These are phyloP conservation scores for Xanthoceras sorbifolium DNA, from an alignment of 345 rosid species.

Conservation along the genomic window DNA sequence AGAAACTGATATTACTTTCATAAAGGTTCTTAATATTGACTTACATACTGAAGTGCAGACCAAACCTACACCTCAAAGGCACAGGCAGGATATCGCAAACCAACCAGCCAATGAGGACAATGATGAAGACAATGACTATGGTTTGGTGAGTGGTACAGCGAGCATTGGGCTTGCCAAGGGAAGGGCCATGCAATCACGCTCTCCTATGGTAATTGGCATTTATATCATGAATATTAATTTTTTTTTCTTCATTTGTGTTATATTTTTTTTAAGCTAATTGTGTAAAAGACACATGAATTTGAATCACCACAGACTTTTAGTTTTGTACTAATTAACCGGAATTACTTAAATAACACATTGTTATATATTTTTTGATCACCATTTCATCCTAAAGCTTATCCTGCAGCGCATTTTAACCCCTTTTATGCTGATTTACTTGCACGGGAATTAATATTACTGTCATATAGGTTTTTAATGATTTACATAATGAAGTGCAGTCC, in stretches of 20 bases:
- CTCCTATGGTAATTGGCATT: conserved; percentile 43
- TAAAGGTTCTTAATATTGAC: neutral
- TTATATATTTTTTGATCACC: neutral
- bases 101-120: conserved; percentile 37
- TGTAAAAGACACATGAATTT: neutral
- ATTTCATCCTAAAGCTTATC: neutral
- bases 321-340: neutral
- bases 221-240: neutral
- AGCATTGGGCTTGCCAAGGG: conserved; percentile 45
- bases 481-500: conserved; percentile 27
- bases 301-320: neutral
- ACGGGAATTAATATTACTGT: neutral
- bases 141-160: conserved; percentile 27
- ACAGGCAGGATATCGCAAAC: conserved; percentile 15
- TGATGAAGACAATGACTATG: conserved; percentile 37
- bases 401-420: neutral
- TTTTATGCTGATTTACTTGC: neutral
- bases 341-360: neutral
- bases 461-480: neutral
- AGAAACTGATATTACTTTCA: neutral
- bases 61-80: conserved; percentile 32
- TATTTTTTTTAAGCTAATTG: neutral
- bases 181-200: conserved; percentile 34
- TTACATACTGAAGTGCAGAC: conserved; percentile 26
- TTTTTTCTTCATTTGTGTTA: neutral